A percentile compares a stretch with the other conserved stretches of the same genome.
phyloP scores from a whole-genome alignment of 176 grass and related monocot species.

The Carex scoparia region DNA sequence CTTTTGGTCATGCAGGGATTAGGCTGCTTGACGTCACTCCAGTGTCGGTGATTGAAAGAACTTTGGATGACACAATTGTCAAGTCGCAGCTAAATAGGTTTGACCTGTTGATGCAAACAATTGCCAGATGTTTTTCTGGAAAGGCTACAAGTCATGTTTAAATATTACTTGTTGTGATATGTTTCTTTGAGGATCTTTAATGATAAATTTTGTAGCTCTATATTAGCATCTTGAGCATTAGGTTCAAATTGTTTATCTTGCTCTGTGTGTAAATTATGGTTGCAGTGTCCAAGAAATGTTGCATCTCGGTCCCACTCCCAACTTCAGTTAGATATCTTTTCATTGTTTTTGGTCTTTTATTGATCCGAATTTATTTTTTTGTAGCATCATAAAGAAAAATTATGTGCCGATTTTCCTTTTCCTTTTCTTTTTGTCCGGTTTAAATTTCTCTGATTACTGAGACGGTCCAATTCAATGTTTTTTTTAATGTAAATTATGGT shows the following conservation, averaged over 20 bases:
- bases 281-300: neutral
- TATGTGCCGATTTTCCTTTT: too few relatives aligned
- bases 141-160: neutral
- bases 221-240: slow-evolving; percentile 1
- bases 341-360: neutral
- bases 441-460: too few relatives aligned
- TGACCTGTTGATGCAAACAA: neutral
- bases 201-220: slow-evolving; percentile 11
- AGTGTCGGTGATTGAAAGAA: neutral
- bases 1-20: slow-evolving; percentile 1
- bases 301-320: neutral
- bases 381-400: too few relatives aligned
- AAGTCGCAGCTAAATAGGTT: neutral
- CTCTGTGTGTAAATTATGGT: neutral
- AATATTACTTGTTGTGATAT: neutral
- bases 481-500: too few relatives aligned
- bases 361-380: too few relatives aligned
- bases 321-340: neutral
- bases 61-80: neutral
- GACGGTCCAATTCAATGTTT: too few relatives aligned
- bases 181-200: neutral
- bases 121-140: neutral
- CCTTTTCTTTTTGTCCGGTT: too few relatives aligned
- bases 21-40: neutral
- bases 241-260: slow-evolving; percentile 1